These are phyloP conservation scores for Lecanosticta acicola DNA, from an alignment of 2,329 filamentous ascomycete genomes.

Conservation along the genomic window DNA sequence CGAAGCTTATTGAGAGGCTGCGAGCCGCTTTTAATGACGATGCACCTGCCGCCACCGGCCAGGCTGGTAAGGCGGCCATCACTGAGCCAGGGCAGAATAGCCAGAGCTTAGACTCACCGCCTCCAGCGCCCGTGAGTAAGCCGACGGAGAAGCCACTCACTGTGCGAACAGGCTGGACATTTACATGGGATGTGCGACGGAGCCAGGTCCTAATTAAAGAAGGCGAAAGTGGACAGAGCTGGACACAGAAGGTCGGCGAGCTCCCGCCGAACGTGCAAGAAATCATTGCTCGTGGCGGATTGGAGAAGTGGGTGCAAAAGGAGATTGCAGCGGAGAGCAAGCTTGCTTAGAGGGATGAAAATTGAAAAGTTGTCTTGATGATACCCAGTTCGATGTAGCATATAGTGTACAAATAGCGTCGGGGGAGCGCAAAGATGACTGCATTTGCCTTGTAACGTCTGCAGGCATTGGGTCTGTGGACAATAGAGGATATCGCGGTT, in stretches of 20 bases:
- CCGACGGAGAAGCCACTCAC: constrained; percentile 54
- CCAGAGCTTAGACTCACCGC: constrained; percentile 48
- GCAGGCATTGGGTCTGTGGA: too few species aligned
- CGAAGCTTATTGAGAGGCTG: constrained; percentile 59
- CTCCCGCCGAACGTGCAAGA: constrained; percentile 78
- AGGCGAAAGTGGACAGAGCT: constrained; percentile 59
- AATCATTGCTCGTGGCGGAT: constrained; percentile 69
- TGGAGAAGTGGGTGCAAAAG: constrained; percentile 77
- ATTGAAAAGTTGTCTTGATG: constrained; percentile 5
- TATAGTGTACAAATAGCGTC: constrained; percentile 2
- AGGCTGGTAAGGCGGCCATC: constrained; percentile 35
- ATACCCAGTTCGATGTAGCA: constrained; percentile 9
- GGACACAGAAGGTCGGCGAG: constrained; percentile 78
- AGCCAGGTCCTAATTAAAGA: constrained; percentile 68
- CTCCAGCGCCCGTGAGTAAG: constrained; percentile 33
- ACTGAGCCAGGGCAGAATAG: constrained; percentile 49
- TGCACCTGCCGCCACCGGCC: constrained; percentile 15
- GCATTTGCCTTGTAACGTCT: neutral
- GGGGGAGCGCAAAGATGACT: neutral
- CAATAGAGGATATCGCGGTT: too few species aligned
- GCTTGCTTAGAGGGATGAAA: constrained; percentile 1
- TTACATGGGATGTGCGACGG: constrained; percentile 72
- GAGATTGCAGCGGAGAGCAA: constrained; percentile 54
- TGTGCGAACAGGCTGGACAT: constrained; percentile 72
- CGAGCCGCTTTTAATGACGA: constrained; percentile 51